A percentile compares a stretch with the other conserved stretches of the same genome.
These are phyloP conservation scores for Posidonia australis DNA, from an alignment of 106 monocot genomes.

Conservation along the genomic window DNA sequence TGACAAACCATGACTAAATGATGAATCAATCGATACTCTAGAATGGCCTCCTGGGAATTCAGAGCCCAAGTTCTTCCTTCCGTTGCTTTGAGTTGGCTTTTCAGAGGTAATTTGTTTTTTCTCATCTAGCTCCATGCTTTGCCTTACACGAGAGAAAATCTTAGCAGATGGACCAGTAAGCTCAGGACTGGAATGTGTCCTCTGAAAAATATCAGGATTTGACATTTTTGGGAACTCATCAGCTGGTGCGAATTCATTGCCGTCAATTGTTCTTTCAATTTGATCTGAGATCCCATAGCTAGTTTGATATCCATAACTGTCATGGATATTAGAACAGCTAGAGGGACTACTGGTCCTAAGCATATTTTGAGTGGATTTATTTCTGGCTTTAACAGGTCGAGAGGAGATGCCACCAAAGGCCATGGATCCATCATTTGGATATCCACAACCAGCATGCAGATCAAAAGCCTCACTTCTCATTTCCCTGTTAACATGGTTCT, in stretches of 20 bases:
- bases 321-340: constrained; percentile 17
- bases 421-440: constrained; percentile 4
- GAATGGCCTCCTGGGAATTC: constrained; percentile 25
- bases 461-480: constrained; percentile 8
- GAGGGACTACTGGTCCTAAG: constrained; percentile 10
- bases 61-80: constrained; percentile 27
- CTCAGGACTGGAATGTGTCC: constrained; percentile 81
- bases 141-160: constrained; percentile 23
- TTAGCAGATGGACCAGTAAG: constrained; percentile 42
- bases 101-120: constrained; percentile 26
- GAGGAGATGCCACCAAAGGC: constrained; percentile 12
- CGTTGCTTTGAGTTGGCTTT: constrained; percentile 18
- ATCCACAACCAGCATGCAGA: constrained; percentile 9
- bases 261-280: constrained; percentile 26
- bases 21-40: constrained; percentile 25
- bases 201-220: constrained; percentile 37
- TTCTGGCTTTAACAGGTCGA: constrained; percentile 9
- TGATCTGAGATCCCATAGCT: constrained; percentile 19
- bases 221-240: constrained; percentile 34
- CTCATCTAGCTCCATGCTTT: constrained; percentile 18
- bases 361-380: constrained; percentile 14
- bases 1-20: constrained; percentile 30
- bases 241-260: constrained; percentile 12
- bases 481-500: constrained; percentile 6
- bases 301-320: constrained; percentile 19